These are phyloP conservation scores for Lodderomyces pseudojiufengensis DNA, from an alignment of 1,139 yeast genomes.

Conservation along the genomic window DNA sequence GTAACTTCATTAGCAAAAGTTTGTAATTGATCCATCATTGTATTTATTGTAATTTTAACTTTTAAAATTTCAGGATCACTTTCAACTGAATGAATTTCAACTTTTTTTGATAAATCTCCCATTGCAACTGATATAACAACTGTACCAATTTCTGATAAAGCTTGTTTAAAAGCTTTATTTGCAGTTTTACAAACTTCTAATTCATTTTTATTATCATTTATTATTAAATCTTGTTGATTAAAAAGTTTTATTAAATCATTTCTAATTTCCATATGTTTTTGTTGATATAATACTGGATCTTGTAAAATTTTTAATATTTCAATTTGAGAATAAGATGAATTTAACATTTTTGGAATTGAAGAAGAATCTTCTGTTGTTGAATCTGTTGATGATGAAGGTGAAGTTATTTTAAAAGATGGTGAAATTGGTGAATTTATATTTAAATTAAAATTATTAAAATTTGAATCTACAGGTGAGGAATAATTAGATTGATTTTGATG, in stretches of 20 bases:
- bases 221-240: constrained; percentile 29
- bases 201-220: constrained; percentile 31
- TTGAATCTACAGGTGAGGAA: constrained; percentile 3
- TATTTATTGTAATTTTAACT: constrained; percentile 77
- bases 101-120: constrained; percentile 80
- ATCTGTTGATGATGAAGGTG: constrained; percentile 2
- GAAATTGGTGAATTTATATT: constrained; percentile 3
- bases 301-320: constrained; percentile 36
- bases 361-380: constrained; percentile 1
- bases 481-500: background rate
- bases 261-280: constrained; percentile 31
- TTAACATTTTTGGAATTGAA: constrained; percentile 2
- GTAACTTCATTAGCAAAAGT: constrained; percentile 81
- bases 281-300: constrained; percentile 37
- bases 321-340: constrained; percentile 15
- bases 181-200: constrained; percentile 58
- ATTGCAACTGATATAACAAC: constrained; percentile 81
- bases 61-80: constrained; percentile 72
- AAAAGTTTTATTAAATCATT: constrained; percentile 29
- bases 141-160: constrained; percentile 73
- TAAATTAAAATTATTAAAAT: constrained; percentile 1
- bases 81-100: constrained; percentile 67
- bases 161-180: constrained; percentile 72
- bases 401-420: background rate
- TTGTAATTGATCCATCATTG: constrained; percentile 85